These are phyloP conservation scores for Solanum dulcamara DNA, from an alignment of 257 asterid species.

Conservation along the genomic window DNA sequence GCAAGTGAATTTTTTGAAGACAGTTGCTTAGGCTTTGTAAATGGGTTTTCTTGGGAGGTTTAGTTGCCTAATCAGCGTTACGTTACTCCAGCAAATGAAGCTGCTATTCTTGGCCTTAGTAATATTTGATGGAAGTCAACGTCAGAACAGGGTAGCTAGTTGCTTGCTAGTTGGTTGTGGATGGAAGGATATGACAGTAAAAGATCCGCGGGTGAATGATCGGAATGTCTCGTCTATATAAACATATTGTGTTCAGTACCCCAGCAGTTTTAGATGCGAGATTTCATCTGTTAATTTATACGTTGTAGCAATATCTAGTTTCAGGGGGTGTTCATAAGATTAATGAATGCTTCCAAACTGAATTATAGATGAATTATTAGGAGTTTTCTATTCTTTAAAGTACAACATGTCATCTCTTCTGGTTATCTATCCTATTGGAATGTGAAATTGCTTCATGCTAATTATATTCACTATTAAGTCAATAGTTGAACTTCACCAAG, in stretches of 20 bases:
- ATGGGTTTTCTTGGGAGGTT: constrained; percentile 11
- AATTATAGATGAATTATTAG: neutral
- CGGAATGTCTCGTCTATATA: neutral
- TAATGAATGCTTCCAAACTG: constrained; percentile 1
- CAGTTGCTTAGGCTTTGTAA: constrained; percentile 6
- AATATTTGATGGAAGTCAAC: neutral
- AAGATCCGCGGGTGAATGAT: neutral
- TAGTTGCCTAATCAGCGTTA: neutral
- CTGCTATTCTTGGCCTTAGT: neutral
- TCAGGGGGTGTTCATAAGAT: constrained; percentile 10
- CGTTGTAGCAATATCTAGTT: constrained; percentile 2
- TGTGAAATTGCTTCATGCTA: neutral
- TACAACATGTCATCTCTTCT: neutral
- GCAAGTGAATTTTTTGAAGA: constrained; percentile 6
- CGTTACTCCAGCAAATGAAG: neutral
- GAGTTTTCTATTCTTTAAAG: neutral
- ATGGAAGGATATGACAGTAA: neutral
- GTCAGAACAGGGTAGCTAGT: neutral
- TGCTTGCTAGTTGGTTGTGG: neutral
- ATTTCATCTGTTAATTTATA: neutral
- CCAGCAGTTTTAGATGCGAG: neutral
- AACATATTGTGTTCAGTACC: neutral
- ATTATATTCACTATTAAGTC: neutral
- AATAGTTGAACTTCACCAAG: neutral
- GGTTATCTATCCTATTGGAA: neutral